These are phyloP conservation scores for Chaetomiaceae sp. DNA, from an alignment of 2,329 filamentous ascomycete genomes.

Conservation along the genomic window DNA sequence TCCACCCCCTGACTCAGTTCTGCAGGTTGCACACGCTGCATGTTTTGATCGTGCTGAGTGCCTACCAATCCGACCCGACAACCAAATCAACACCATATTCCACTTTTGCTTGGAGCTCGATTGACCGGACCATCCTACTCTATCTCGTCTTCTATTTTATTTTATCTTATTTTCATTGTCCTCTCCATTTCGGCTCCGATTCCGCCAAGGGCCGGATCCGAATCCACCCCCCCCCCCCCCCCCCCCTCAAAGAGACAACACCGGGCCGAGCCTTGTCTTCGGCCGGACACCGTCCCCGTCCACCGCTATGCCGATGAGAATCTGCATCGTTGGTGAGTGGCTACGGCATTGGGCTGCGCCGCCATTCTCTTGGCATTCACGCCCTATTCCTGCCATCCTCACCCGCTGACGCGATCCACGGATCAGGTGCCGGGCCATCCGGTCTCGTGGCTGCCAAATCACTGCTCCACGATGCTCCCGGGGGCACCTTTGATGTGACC, in stretches of 20 bases:
- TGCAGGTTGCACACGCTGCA: too few species aligned
- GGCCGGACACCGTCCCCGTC: background rate
- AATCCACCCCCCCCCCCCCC: too few species aligned
- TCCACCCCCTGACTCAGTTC: too few species aligned
- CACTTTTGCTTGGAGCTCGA: background rate
- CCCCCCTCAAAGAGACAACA: background rate
- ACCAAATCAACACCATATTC: too few species aligned
- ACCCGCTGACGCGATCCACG: slow-evolving; percentile 1
- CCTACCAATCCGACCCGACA: too few species aligned
- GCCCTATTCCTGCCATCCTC: background rate
- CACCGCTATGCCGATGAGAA: slow-evolving; percentile 41
- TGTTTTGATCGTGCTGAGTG: too few species aligned
- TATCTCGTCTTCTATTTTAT: background rate
- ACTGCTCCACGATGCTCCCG: slow-evolving; percentile 56
- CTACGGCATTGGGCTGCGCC: too few species aligned
- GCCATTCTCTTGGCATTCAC: too few species aligned
- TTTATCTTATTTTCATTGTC: background rate
- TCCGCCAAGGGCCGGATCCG: slow-evolving; percentile 9
- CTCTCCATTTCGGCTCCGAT: slow-evolving; percentile 12
- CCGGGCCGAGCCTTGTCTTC: background rate
- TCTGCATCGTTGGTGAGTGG: slow-evolving; percentile 48
- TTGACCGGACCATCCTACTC: background rate
- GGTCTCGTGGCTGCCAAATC: slow-evolving; percentile 70
- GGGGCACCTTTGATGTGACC: slow-evolving; percentile 59
- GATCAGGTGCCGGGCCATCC: slow-evolving; percentile 67